These are phyloP conservation scores for Neurospora crassa DNA, from an alignment of 2,329 filamentous ascomycete species.

Conservation along the genomic window DNA sequence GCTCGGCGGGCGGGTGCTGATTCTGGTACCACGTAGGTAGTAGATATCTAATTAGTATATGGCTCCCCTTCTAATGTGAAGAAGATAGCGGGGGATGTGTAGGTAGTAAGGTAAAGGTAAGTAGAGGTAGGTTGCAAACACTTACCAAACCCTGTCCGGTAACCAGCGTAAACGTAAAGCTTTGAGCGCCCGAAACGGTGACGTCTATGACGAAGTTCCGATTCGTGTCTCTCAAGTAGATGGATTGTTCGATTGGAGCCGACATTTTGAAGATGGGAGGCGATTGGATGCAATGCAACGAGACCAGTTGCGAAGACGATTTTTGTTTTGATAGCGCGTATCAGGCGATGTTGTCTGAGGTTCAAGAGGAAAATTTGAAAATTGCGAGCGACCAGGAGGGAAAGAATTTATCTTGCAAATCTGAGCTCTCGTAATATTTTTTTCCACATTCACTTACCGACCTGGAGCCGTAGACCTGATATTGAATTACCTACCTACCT, in stretches of 20 bases:
- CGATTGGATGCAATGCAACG: too few relatives aligned
- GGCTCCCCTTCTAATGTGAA: not conserved
- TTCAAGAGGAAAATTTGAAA: not conserved
- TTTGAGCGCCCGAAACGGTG: not conserved
- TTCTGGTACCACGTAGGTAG: too few relatives aligned
- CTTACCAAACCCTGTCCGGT: not conserved
- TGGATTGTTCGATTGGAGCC: not conserved
- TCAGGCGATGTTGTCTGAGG: too few relatives aligned
- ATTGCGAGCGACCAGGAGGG: not conserved
- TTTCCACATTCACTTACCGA: not conserved
- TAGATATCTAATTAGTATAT: not conserved
- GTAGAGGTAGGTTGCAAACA: not conserved
- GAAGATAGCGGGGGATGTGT: not conserved
- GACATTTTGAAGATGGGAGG: not conserved
- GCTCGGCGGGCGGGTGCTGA: not conserved
- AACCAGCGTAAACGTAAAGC: not conserved
- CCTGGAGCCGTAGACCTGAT: not conserved
- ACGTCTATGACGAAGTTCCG: not conserved
- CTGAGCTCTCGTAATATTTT: not conserved
- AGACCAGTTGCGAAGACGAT: too few relatives aligned
- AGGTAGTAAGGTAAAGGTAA: too few relatives aligned
- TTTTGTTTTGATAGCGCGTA: too few relatives aligned
- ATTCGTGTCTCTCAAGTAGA: not conserved
- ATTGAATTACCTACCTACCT: not conserved
- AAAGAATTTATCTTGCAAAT: not conserved